Evolutionary conservation across 2,329 filamentous ascomycete genomes (phyloP).

Genomic region (Biscogniauxia marginata): DNA sequence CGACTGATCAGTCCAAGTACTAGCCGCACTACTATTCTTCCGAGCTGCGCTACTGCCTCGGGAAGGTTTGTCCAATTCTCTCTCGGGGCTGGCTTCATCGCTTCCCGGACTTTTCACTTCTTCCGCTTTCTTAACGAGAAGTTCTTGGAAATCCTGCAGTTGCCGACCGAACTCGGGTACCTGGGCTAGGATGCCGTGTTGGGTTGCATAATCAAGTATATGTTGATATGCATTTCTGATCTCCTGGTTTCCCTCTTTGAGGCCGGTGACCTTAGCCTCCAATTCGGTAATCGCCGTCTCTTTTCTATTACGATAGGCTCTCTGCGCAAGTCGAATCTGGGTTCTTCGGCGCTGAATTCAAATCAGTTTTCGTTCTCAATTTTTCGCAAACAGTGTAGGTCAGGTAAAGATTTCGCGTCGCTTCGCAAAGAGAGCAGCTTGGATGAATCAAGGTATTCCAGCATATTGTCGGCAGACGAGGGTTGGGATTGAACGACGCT

Average conservation of each 20-base stretch:
- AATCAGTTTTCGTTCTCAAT: constrained; percentile 19
- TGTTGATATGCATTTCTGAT: constrained; percentile 71
- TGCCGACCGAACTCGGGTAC: constrained; percentile 57
- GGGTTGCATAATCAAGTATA: constrained; percentile 62
- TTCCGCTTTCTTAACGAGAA: constrained; percentile 50
- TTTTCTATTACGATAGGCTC: constrained; percentile 82
- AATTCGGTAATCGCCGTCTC: constrained; percentile 76
- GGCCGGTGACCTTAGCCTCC: constrained; percentile 65
- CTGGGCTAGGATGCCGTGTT: constrained; percentile 55
- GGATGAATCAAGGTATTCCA: no score
- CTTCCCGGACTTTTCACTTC: constrained; percentile 37
- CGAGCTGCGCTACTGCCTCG: not conserved
- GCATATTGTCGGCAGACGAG: no score
- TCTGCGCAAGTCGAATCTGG: constrained; percentile 82
- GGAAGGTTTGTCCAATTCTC: constrained; percentile 5
- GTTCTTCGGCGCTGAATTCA: constrained; percentile 68
- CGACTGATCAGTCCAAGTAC: no score
- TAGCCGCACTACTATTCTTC: not conserved
- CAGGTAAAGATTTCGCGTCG: no score
- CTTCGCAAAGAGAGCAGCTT: no score
- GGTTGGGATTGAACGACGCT: not conserved
- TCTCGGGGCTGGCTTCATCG: constrained; percentile 20
- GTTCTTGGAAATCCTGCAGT: constrained; percentile 58
- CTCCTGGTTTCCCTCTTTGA: constrained; percentile 68
- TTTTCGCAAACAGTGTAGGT: no score